Base-by-base conservation (phyloP, 345 rosid genomes). In the Salix brachista region DNA sequence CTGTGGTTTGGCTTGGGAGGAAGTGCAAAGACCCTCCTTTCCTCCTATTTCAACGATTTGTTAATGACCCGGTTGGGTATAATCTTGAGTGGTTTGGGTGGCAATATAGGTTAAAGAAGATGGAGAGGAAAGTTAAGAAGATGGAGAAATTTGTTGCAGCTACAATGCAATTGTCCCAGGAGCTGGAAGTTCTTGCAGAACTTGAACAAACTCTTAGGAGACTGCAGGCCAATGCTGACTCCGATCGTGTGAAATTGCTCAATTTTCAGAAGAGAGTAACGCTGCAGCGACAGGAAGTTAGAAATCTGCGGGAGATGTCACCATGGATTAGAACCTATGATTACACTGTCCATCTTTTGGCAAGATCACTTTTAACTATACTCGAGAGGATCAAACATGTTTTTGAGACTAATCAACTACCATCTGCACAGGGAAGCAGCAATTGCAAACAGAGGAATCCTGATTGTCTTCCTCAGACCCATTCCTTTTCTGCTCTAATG, bases 111-210 rank as follows among this genome's bases (percentile, higher is more conserved):
- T 73, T 76, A 79, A 86, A 86, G 82, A 89, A 89, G 88, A 91
- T 91, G 95, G 92, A 89, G 69, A 87, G 80, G 84, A 88, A 83
- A 82, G 88, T 89, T 67, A 91, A 88, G 84, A 88, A 91, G 71
- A 87, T 89, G 91, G 89, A 87, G 85, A 81, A 86, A 70, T 88
- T 87, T 79, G 78, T 81, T 67, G 86, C 81, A 4, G 76, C 75
- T 32, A 87, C 83, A 30, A 79, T 82, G 80, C 90, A 89, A 74
- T 80, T 88, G 80, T 73, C 89, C 70, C 88, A 83, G 30, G 92
- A 91, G 84, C 75, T 87, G 73, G 92, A 89, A 65, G 91, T 88
- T 71, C 80, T 89, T 70, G 89, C 87, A 6, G 95, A 91, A 76
- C 90, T 87, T 56, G 93, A 91, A 82, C 90, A 86, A 81, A 85